phyloP scores from a whole-genome alignment of 768 basidiomycete species.

The Hericium erinaceus region DNA sequence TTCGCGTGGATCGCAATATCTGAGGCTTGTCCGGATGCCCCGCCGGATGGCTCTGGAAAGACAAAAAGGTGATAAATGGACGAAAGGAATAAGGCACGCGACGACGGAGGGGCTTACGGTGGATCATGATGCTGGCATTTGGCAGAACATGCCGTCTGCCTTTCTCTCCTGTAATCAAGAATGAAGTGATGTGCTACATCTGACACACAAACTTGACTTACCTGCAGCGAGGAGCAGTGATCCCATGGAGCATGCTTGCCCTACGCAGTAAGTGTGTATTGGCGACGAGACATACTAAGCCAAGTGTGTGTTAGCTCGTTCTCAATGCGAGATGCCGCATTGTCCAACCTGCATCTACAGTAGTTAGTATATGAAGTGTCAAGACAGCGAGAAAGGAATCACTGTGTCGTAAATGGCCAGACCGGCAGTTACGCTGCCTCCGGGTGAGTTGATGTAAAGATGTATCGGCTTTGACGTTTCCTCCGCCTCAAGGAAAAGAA shows the following conservation, averaged over 20 bases:
- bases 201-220: slow-evolving; percentile 9
- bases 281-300: slow-evolving; percentile 78
- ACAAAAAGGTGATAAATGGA: not conserved
- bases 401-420: slow-evolving; percentile 97
- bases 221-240: slow-evolving; percentile 86
- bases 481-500: slow-evolving; percentile 94
- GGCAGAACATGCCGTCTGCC: slow-evolving; percentile 90
- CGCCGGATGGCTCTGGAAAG: slow-evolving; percentile 83
- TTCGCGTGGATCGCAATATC: slow-evolving; percentile 98
- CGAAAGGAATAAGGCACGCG: not conserved
- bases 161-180: slow-evolving; percentile 44
- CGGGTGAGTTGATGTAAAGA: slow-evolving; percentile 94
- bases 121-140: slow-evolving; percentile 96
- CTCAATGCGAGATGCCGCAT: not conserved
- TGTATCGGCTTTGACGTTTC: slow-evolving; percentile 92
- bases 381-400: not conserved
- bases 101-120: slow-evolving; percentile 51
- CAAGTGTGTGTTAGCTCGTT: not conserved
- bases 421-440: slow-evolving; percentile 92
- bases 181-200: slow-evolving; percentile 3
- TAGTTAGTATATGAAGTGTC: not conserved
- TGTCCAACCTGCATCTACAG: slow-evolving; percentile 50
- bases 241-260: slow-evolving; percentile 95
- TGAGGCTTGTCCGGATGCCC: slow-evolving; percentile 89
- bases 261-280: slow-evolving; percentile 94